A percentile compares a stretch with the other conserved stretches of the same genome.
These are phyloP conservation scores for Aethionema arabicum DNA, from an alignment of 345 rosid species.

Conservation along the genomic window DNA sequence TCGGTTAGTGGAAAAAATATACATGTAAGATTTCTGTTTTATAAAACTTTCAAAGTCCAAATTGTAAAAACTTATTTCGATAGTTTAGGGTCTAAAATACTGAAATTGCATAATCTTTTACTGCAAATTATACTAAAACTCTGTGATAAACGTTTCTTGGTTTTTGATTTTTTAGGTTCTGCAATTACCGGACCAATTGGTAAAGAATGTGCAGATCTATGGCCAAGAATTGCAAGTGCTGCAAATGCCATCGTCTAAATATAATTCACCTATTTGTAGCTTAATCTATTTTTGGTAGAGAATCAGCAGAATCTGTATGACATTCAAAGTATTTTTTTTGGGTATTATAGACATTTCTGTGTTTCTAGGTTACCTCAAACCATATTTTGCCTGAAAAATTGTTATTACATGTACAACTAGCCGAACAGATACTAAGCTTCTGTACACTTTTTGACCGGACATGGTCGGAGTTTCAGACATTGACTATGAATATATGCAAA, in stretches of 20 bases:
- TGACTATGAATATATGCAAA: conserved; percentile 64
- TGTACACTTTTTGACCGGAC: conserved; percentile 33
- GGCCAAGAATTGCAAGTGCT: conserved; percentile 90
- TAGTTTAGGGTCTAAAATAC: not conserved
- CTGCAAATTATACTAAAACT: too few species aligned
- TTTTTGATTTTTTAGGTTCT: conserved; percentile 50
- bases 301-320: not conserved
- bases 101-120: not conserved
- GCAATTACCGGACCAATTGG: conserved; percentile 96
- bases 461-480: conserved; percentile 43
- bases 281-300: conserved; percentile 6
- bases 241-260: conserved; percentile 60
- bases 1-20: too few species aligned
- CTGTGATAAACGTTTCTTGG: too few species aligned
- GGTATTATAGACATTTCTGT: conserved; percentile 1
- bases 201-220: conserved; percentile 90
- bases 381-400: not conserved
- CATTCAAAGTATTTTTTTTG: conserved; percentile 5
- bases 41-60: too few species aligned
- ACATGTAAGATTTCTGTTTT: too few species aligned
- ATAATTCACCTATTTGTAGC: not conserved
- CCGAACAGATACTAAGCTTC: not conserved
- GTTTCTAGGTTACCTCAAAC: too few species aligned
- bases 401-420: too few species aligned
- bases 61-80: too few species aligned